These are phyloP conservation scores for Blastobotrys malaysiensis DNA, from an alignment of 1,139 yeast species.

Conservation along the genomic window DNA sequence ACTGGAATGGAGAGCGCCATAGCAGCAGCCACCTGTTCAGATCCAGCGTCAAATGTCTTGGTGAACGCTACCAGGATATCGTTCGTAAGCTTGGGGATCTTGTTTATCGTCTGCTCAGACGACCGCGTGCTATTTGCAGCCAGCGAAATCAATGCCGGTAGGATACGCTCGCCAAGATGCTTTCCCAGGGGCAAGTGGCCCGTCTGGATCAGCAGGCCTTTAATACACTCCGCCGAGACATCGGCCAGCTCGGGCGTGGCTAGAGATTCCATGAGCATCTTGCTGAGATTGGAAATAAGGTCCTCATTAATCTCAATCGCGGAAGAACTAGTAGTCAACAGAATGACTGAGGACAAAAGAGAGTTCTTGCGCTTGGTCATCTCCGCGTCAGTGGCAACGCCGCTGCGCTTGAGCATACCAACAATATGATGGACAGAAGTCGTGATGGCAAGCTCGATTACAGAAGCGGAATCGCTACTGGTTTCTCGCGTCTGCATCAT, in stretches of 20 bases:
- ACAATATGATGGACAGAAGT: conserved; percentile 27
- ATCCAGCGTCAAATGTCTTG: conserved; percentile 34
- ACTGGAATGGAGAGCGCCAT: conserved; percentile 48
- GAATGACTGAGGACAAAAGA: conserved; percentile 53
- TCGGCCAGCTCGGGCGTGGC: conserved; percentile 36
- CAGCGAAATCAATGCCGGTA: conserved; percentile 37
- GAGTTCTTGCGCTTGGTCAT: conserved; percentile 40
- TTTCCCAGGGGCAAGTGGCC: conserved; percentile 28
- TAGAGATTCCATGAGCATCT: conserved; percentile 38
- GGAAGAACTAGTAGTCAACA: conserved; percentile 51
- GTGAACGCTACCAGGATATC: conserved; percentile 51
- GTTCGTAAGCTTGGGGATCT: conserved; percentile 39
- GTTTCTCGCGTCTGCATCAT: conserved; percentile 26
- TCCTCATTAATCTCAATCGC: conserved; percentile 38
- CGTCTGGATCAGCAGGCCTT: conserved; percentile 46
- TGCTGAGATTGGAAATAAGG: conserved; percentile 34
- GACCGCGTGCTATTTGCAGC: conserved; percentile 20
- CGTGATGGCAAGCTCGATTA: conserved; percentile 35
- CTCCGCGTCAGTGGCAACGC: conserved; percentile 36
- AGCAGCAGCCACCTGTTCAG: conserved; percentile 32
- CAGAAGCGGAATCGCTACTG: conserved; percentile 20
- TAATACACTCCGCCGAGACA: conserved; percentile 54
- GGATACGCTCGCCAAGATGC: conserved; percentile 32
- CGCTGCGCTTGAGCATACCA: conserved; percentile 18
- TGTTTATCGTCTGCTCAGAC: conserved; percentile 17